phyloP scores from a whole-genome alignment of 192 early-diverging fungal species.

The Backusella psychrophila region DNA sequence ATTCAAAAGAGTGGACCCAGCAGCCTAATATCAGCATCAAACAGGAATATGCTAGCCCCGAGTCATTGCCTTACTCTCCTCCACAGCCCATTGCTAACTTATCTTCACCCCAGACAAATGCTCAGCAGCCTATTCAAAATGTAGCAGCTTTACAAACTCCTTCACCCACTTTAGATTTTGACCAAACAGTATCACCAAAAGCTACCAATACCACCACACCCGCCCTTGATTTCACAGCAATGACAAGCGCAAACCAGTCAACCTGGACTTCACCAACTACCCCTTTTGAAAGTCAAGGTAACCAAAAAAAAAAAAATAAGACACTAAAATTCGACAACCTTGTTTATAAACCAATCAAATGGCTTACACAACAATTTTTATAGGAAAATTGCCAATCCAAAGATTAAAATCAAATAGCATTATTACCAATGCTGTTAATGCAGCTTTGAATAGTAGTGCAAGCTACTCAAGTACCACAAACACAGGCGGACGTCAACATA shows the following conservation, averaged over 20 bases:
- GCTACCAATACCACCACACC: background rate
- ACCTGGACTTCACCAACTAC: no score
- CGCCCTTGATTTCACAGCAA: constrained; percentile 16
- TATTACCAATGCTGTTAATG: constrained; percentile 24
- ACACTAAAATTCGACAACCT: background rate
- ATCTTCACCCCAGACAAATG: background rate
- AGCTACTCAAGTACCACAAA: background rate
- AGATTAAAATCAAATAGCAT: constrained; percentile 39
- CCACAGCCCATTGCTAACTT: background rate
- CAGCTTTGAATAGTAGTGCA: constrained; percentile 17
- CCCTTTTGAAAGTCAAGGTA: no score
- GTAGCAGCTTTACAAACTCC: background rate
- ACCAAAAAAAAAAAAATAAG: background rate
- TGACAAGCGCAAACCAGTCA: background rate
- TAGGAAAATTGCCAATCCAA: constrained; percentile 46
- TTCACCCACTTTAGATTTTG: background rate
- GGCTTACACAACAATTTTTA: background rate
- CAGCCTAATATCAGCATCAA: background rate
- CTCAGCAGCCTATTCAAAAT: background rate
- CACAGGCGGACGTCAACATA: constrained; percentile 56
- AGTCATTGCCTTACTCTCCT: constrained; percentile 12
- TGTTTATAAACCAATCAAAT: constrained; percentile 12
- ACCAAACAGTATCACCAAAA: constrained; percentile 9
- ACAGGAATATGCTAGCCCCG: constrained; percentile 15
- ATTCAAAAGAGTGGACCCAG: background rate